Evolutionary conservation across 2,329 filamentous ascomycete genomes (phyloP).

Genomic region (Aspergillus uvarum): DNA sequence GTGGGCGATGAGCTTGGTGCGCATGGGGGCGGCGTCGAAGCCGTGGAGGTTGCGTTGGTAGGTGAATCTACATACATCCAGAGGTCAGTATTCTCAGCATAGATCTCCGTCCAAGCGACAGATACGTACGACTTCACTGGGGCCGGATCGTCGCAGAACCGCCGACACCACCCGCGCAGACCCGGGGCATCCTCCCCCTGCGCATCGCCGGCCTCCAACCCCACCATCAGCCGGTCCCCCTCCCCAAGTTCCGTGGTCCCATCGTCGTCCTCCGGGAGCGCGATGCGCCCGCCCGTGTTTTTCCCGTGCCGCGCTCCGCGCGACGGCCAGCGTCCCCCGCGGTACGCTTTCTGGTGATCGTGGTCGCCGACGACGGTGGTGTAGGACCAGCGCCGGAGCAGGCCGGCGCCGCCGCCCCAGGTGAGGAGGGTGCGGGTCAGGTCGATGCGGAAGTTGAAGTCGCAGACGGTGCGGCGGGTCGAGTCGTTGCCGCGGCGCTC

Average conservation of each 20-base stretch:
- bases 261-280: not conserved
- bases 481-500: conserved; percentile 21
- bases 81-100: too few relatives aligned
- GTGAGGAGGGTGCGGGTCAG: conserved; percentile 22
- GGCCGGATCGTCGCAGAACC: conserved; percentile 37
- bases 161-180: conserved; percentile 34
- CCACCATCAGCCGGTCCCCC: not conserved
- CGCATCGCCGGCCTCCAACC: conserved; percentile 2
- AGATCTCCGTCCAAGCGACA: too few relatives aligned
- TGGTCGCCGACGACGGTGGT: conserved; percentile 23
- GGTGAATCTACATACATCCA: conserved; percentile 24
- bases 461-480: conserved; percentile 21
- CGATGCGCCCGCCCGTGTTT: not conserved
- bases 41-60: conserved; percentile 32
- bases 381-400: conserved; percentile 16
- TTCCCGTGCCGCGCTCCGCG: not conserved
- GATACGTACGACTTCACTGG: conserved; percentile 38
- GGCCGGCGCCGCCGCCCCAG: conserved; percentile 3
- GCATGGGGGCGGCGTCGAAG: conserved; percentile 29
- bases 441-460: conserved; percentile 34
- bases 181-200: conserved; percentile 18
- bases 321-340: conserved; percentile 23
- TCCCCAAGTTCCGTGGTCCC: not conserved
- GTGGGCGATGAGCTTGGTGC: conserved; percentile 33
- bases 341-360: conserved; percentile 25